Base-by-base conservation (phyloP, 768 basidiomycete species). In the Termitomyces sp. region DNA sequence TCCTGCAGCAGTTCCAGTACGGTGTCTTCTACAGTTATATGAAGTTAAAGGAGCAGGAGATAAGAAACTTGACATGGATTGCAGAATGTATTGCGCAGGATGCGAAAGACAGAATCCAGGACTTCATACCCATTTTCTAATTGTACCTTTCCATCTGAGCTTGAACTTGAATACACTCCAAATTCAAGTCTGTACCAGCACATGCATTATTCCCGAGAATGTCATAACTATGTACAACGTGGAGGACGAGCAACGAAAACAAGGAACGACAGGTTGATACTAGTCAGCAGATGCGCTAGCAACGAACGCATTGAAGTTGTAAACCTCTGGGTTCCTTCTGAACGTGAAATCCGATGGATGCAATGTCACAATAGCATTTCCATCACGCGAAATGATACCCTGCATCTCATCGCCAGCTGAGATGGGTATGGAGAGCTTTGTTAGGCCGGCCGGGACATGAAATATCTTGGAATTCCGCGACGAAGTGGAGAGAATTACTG, bases 81-180 rank as follows among this genome's bases (percentile, higher is more conserved):
- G 93, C 94, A 54, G 96, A 98, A 76, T 98, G 96, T 72, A 97
- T 98, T 64, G 94, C 94, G 9, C 96, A 98, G 77, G 88, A 96
- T 74, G 94, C 94, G 43, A 86, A 88, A 72, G 92, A 97, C 66
- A 85, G 96, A 75, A 94, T 98, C 75, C 86, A 93, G 68, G 93
- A 96, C 73, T 94, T 87, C 74, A 94, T 95, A 78, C 87, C 91
- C 64, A 88, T 93, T 60, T 93, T 93, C 69, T 94, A 75, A 84
- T 49, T 54, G 47, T 57, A 43, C 14, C 50, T 48, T 61, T 48
- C 39, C 35, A 19, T 51, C 23, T 39, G 34, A 34, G 12, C 34
- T 34, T 34, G 37, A 27, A 25, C 25, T 50, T 37, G 1, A 37
- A 25, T 50, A 19, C 5, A 14, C 9, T 35, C 16, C 25, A 5